phyloP scores from a whole-genome alignment of 306 rosid genomes.

The Sesbania bispinosa region DNA sequence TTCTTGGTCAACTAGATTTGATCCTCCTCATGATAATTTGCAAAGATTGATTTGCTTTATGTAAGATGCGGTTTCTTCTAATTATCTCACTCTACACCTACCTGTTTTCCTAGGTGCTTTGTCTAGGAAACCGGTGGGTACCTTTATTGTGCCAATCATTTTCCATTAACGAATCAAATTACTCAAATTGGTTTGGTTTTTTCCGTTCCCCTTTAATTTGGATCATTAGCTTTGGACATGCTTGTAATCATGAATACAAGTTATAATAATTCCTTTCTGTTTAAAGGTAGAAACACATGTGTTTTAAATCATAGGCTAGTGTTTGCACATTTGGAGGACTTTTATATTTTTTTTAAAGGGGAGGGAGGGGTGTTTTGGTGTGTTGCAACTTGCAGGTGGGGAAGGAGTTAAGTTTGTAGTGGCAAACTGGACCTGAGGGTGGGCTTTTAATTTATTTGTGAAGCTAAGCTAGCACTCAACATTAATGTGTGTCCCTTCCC shows the following conservation, averaged over 20 bases:
- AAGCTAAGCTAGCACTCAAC: conserved; percentile 34
- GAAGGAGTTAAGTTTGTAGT: too few relatives aligned
- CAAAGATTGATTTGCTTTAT: conserved; percentile 22
- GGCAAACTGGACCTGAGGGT: conserved; percentile 12
- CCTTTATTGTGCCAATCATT: conserved; percentile 51
- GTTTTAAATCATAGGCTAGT: conserved; percentile 12
- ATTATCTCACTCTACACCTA: conserved; percentile 31
- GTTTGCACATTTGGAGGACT: conserved; percentile 5
- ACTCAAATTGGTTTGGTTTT: conserved; percentile 20
- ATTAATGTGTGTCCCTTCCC: not conserved
- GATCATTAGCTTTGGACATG: conserved; percentile 37
- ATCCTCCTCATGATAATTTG: conserved; percentile 28
- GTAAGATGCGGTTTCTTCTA: conserved; percentile 34
- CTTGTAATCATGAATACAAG: conserved; percentile 42
- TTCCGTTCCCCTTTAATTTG: not conserved
- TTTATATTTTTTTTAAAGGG: too few relatives aligned
- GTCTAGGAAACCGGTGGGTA: conserved; percentile 47
- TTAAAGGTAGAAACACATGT: conserved; percentile 25
- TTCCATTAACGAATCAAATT: conserved; percentile 39
- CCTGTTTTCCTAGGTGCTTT: conserved; percentile 37
- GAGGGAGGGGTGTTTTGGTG: too few relatives aligned
- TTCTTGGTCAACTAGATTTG: conserved; percentile 50
- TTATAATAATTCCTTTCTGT: conserved; percentile 34
- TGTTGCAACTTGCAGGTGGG: too few relatives aligned
- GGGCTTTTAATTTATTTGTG: conserved; percentile 1